phyloP scores from a whole-genome alignment of 2,329 filamentous ascomycete species.

The Fusarium pininemorale region DNA sequence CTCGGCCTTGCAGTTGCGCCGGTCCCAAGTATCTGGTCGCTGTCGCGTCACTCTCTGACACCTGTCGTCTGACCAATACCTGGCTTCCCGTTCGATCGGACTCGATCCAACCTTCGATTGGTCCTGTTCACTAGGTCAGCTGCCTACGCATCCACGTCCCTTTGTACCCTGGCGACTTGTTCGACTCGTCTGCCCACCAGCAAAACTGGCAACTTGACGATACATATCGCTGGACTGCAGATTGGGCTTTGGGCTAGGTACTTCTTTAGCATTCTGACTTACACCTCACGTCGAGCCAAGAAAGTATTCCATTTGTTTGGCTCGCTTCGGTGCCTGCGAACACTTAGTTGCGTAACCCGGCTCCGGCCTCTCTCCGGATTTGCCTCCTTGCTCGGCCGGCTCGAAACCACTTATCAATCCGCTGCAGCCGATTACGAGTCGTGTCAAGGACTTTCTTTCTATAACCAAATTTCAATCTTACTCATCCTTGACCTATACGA shows the following conservation, averaged over 20 bases:
- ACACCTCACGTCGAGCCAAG: constrained; percentile 6
- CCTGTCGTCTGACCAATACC: constrained; percentile 34
- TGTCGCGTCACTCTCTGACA: constrained; percentile 37
- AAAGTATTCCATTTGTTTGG: constrained; percentile 17
- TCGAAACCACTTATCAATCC: constrained; percentile 33
- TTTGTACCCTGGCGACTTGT: constrained; percentile 30
- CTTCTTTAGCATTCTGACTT: constrained; percentile 8
- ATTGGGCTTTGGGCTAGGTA: constrained; percentile 5
- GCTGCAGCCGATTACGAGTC: constrained; percentile 31
- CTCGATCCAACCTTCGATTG: constrained; percentile 33
- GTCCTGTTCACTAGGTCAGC: constrained; percentile 31
- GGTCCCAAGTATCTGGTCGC: constrained; percentile 33
- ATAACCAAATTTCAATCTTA: constrained; percentile 13
- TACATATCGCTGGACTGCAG: constrained; percentile 23
- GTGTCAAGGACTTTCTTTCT: constrained; percentile 19
- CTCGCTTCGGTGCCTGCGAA: constrained; percentile 15
- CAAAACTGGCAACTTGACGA: constrained; percentile 16
- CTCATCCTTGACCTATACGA: constrained; percentile 7
- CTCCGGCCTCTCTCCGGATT: constrained; percentile 37
- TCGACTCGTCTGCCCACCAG: constrained; percentile 34
- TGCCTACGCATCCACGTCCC: constrained; percentile 31
- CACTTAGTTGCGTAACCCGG: constrained; percentile 34
- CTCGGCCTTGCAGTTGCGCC: constrained; percentile 17
- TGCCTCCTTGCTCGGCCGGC: constrained; percentile 36
- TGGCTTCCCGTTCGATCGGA: constrained; percentile 26